A percentile compares a stretch with the other conserved stretches of the same genome.
Conservation (phyloP, 352 stramenopile genomes). For the Globisporangium barbulae region DNA sequence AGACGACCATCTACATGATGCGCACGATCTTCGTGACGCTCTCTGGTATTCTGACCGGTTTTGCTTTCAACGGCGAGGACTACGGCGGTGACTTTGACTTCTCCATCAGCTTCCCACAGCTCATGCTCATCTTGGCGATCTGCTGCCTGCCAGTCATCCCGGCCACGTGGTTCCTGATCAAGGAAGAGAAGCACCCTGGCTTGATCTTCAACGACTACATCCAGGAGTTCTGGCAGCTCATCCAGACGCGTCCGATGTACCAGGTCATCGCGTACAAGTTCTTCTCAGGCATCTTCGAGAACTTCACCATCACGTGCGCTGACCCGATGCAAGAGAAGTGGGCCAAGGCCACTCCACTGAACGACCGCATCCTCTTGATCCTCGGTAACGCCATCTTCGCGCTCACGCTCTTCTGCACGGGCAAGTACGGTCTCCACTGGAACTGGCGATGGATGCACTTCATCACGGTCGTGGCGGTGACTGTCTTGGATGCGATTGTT, state of each 20-base stretch:
- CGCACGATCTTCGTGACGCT: slow-evolving; percentile 39
- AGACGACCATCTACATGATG: no score
- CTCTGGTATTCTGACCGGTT: slow-evolving; percentile 30
- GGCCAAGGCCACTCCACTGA: slow-evolving; percentile 32
- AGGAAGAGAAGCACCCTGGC: slow-evolving; percentile 3
- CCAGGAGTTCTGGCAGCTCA: slow-evolving; percentile 31
- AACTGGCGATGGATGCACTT: slow-evolving; percentile 35
- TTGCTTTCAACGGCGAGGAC: slow-evolving; percentile 46
- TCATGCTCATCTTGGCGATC: slow-evolving; percentile 46
- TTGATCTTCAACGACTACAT: slow-evolving; percentile 39
- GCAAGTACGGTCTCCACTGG: slow-evolving; percentile 24
- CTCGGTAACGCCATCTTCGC: slow-evolving; percentile 20
- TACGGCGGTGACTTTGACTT: slow-evolving; percentile 54
- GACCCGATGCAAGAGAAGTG: slow-evolving; percentile 35
- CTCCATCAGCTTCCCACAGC: slow-evolving; percentile 36
- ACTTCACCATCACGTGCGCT: slow-evolving; percentile 29
- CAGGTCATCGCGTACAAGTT: slow-evolving; percentile 48
- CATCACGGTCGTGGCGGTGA: slow-evolving; percentile 25
- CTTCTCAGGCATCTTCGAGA: slow-evolving; percentile 27
- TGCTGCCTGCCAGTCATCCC: neutral
- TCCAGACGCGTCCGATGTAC: slow-evolving; percentile 46
- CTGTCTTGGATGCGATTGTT: slow-evolving; percentile 22
- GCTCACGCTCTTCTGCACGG: slow-evolving; percentile 4
- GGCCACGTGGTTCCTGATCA: no score
- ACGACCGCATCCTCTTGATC: slow-evolving; percentile 37